Evolutionary conservation across 768 basidiomycete species (phyloP).

Genomic region (Chalciporus pseudorubinellus): DNA sequence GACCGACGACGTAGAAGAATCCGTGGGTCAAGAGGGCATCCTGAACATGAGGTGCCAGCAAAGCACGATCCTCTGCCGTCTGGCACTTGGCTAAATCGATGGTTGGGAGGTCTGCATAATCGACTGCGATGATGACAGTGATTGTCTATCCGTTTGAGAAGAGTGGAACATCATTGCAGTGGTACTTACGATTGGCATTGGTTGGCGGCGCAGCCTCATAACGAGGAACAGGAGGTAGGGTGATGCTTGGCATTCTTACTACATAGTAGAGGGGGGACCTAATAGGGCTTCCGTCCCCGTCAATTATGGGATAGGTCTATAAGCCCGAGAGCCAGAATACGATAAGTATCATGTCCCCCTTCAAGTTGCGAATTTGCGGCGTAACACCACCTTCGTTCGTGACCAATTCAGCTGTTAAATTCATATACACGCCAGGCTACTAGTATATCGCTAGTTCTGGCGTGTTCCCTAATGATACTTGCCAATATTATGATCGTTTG

Average conservation of each 20-base stretch:
- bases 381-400: neutral
- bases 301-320: neutral
- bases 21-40: conserved; percentile 46
- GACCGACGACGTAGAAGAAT: conserved; percentile 42
- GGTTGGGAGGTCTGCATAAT: conserved; percentile 50
- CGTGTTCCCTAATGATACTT: too few species aligned
- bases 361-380: neutral
- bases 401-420: too few species aligned
- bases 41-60: conserved; percentile 39
- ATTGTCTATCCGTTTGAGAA: neutral
- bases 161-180: neutral
- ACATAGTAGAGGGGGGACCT: neutral
- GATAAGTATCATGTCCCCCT: neutral
- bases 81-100: conserved; percentile 47
- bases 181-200: conserved; percentile 32
- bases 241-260: conserved; percentile 30
- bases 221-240: conserved; percentile 35
- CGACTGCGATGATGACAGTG: conserved; percentile 40
- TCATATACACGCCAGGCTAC: too few species aligned
- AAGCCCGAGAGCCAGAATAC: neutral
- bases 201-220: conserved; percentile 38
- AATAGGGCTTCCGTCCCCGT: neutral
- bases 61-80: conserved; percentile 37
- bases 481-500: too few species aligned
- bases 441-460: too few species aligned